Base-by-base conservation (phyloP, 2,329 filamentous ascomycete genomes). In the Tolypocladium album region DNA sequence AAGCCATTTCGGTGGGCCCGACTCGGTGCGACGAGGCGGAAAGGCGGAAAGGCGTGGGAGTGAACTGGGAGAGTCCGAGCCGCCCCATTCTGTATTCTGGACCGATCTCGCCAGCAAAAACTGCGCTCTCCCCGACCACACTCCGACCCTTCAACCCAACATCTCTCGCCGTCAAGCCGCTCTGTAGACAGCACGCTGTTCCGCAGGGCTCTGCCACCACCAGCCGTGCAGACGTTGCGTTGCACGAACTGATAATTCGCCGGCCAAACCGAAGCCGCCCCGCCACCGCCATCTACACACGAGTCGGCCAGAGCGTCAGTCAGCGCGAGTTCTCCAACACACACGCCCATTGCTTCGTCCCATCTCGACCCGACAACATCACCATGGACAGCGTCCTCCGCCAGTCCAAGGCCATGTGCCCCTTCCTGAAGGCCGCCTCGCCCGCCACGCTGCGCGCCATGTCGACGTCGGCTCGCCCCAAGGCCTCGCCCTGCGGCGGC, bases 351-450 rank as follows among this genome's bases (percentile, higher is more conserved):
- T 24, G 36, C 39, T 45, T 39, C 42, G 24, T 56, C 55, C n/a
- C 36, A 22, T 43, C 36, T 27, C 12, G 24, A 58, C 45, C 13
- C 39, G n/a, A 31, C 52, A 43, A 57, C 42, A 57, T 62, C 66
- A 72, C 63, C 70, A 99, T 99, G 94, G 94, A 99, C 82, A 84
- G 90, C 70, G 87, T 97, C 69, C 86, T 97, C 70, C 91, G 91
- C 75, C 92, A 97, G 78, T 97, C 92, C 74, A 92, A 92, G 82
- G 86, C 89, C 73, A 89, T 99, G 87, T 99, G 94, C 79, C 94
- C 94, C 60, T 99, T 99, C 79, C 82, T 99, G 76, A 93, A 92
- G 82, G 90, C 92, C 78, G 93, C 94, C 42, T 93, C 92, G 43
- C 91, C 93, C 67, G 88, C 92, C 67, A 92, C 92, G 60, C 86